Base-by-base conservation (phyloP, 352 stramenopile genomes). In the Phytophthora crassamura region DNA sequence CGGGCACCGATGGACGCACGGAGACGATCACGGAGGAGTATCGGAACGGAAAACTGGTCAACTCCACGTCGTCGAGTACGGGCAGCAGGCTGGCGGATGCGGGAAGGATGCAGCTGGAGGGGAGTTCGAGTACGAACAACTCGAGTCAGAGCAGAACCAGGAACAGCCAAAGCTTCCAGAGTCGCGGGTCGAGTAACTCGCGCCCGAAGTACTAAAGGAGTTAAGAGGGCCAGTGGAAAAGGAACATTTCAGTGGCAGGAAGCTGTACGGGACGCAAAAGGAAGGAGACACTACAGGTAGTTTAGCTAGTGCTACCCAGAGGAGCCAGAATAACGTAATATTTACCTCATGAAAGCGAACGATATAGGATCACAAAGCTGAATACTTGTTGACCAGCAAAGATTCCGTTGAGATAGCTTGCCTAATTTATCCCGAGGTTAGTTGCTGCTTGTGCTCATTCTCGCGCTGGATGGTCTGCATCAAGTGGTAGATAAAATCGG, bases 21-120 rank as follows among this genome's bases (percentile, higher is more conserved):
- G 78, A 91, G 60, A 89, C 81, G 3, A 51, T 85, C 11, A 90
- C 81, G 20, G 84, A 95, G 43, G 84, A 93, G 53, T 95, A 74
- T 53, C 59, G 72, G n/a, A 86, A 93, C 50, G 86, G 86, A 2
- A 78, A 77, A 3, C 66, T 93, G 20, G 64, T 87, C 12, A 83
- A 74, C 45, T 93, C 84, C 10, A 70, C 74, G 6, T 84, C 78
- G 20, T 75, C 76, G 11, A 41, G 39, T 8, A 56, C 58, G 32
- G 32, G 32, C 7, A 87, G 58, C 62, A 77, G 83, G 9, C 65
- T 93, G 22, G 74, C 77, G 3, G 78, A 64, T 53, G 75, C 78
- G 33, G 85, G 79, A 16, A 70, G 85, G 4, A 90, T 90, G 79
- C 84, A 91, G 38, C 59, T 93, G 20, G 77, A 88, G 14, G 45